Base-by-base conservation (phyloP, 2,329 filamentous ascomycete species). In the Herpotrichia juniperi region DNA sequence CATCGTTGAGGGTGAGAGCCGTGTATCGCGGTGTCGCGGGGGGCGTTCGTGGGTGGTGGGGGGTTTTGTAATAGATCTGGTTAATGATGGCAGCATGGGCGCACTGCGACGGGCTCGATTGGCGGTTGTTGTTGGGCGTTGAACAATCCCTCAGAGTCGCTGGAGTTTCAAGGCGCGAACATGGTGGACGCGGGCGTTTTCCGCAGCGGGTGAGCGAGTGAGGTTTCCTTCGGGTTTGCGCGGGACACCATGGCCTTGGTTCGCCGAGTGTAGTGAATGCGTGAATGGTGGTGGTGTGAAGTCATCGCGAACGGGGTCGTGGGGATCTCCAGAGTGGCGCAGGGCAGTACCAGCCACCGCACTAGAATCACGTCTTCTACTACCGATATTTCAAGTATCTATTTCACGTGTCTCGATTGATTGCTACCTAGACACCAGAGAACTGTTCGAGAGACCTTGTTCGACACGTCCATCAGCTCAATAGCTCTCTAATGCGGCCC, bases 401-500 rank as follows among this genome's bases (percentile, higher is more conserved):
- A n/a, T n/a, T n/a, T n/a, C n/a, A n/a, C n/a, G n/a, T n/a, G n/a
- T n/a, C n/a, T n/a, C n/a, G n/a, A n/a, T n/a, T n/a, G n/a, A n/a
- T n/a, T n/a, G n/a, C n/a, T n/a, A n/a, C n/a, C n/a, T n/a, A n/a
- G n/a, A n/a, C n/a, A n/a, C n/a, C n/a, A n/a, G n/a, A n/a, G n/a
- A n/a, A n/a, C n/a, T 25, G 37, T 11, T 14, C 16, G 3, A 24
- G 10, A n/a, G 16, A n/a, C 21, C 21, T 3, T 24, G 14, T 24
- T 40, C 19, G 12, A 8, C 4, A n/a, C 11, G 19, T 25, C 37
- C 3, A 3, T 40, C n/a, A 16, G n/a, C 12, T 63, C 52, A 73
- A 48, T 69, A 75, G 44, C 66, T 73, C 53, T 78, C 77, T n/a
- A 78, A 75, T 55, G 73, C 73, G 24, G 68, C 66, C 50, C 72